Evolutionary conservation across 139 green algal species (phyloP), one percentile per base, ranked within the genome.

Genomic region (Spirogloea muscicola): DNA sequence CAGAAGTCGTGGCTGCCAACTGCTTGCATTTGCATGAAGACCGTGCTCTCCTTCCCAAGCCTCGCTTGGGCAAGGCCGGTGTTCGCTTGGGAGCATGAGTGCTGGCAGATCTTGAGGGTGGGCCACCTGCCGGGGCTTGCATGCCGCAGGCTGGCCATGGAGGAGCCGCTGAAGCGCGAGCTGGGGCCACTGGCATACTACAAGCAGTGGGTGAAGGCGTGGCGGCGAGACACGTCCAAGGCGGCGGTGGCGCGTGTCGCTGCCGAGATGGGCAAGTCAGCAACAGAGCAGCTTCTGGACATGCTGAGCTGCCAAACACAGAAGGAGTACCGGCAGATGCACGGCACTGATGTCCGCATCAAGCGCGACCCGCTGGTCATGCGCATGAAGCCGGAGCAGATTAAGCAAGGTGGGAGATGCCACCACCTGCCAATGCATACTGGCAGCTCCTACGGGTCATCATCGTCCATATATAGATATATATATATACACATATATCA

Each of bases 201-300:
- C 49, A 29, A 40, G n/a, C 36, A 76, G 67, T 76, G 67, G 67
- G 67, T 76, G 51, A 37, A 33, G n/a, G 46, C 46, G 2, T 76
- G 46, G 46, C n/a, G 27, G 9, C 3, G 16, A 4, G 65, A 74
- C 65, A 37, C 40, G 48, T 74, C 65, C 5, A 29, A 34, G 42
- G 43, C 37, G 38, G 65, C 65, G n/a, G 40, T 74, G 36, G 2
- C 10, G 9, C 2, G 2, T n/a, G 18, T n/a, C 5, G 51, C 7
- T n/a, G 34, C n/a, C 5, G 51, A 60, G 51, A 60, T 25, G 13
- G 51, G 51, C 9, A 10, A 25, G 34, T 25, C 51, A n/a, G 34
- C 34, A 25, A 25, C 31, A 25, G 34, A 64, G 21, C 65, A 74
- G 65, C 6, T 74, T 18, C 48, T 61, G 36, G 65, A 74, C 34